Evolutionary conservation across 768 basidiomycete species (phyloP).

Genomic region (Suillus placidus): DNA sequence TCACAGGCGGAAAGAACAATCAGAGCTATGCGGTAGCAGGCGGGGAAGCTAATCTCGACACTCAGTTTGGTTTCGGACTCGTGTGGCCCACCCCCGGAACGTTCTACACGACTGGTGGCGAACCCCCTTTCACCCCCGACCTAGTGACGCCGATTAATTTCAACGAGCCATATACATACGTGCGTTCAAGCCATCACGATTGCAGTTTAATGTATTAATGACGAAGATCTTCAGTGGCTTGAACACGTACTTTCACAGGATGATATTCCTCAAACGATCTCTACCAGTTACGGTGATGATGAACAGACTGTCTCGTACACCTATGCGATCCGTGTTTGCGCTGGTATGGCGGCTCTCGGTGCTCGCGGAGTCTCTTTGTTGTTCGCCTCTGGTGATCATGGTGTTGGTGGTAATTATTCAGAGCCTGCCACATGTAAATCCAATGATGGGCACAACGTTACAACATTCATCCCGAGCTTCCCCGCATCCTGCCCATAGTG

Average conservation of each 20-base stretch:
- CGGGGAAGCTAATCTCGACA: conserved; percentile 37
- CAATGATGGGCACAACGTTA: conserved; percentile 58
- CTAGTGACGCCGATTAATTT: conserved; percentile 48
- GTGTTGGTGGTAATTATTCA: conserved; percentile 44
- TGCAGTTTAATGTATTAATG: not conserved
- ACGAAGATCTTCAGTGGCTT: conserved; percentile 52
- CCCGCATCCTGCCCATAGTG: conserved; percentile 65
- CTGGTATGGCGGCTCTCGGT: conserved; percentile 65
- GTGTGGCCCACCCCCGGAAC: conserved; percentile 60
- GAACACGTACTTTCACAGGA: conserved; percentile 51
- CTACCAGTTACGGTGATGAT: conserved; percentile 73
- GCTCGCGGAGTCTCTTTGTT: conserved; percentile 67
- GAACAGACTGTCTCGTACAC: conserved; percentile 72
- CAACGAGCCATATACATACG: conserved; percentile 53
- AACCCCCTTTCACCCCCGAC: conserved; percentile 52
- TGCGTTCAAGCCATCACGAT: conserved; percentile 24
- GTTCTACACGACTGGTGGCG: conserved; percentile 65
- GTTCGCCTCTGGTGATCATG: conserved; percentile 68
- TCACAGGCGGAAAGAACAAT: conserved; percentile 59
- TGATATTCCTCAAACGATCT: conserved; percentile 59
- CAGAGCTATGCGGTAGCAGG: conserved; percentile 59
- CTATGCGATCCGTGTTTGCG: conserved; percentile 60
- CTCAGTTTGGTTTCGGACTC: conserved; percentile 68
- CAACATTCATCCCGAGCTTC: conserved; percentile 60
- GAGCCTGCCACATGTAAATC: conserved; percentile 50